Percentiles rank a stretch among this genome's conserved stretches.
Evolutionary conservation across 352 stramenopile genomes (phyloP).

Genomic region (Thraustochytrium striatum): DNA sequence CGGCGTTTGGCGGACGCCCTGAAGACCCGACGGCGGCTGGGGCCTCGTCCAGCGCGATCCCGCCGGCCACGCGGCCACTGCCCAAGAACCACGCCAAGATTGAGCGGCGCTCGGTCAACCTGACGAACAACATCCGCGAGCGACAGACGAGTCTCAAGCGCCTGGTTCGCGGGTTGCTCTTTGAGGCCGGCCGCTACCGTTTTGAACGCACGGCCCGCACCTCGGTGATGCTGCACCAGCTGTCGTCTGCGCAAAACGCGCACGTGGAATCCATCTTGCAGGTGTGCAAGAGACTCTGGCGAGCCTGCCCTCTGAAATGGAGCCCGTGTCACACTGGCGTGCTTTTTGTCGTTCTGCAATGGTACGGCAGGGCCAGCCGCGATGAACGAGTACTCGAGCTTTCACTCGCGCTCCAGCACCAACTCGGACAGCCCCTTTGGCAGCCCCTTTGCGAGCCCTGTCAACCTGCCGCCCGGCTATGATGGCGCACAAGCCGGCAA

Average conservation of each 20-base stretch:
- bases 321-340: no score
- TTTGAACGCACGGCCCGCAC: slow-evolving; percentile 30
- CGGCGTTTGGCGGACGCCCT: no score
- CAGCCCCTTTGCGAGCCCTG: no score
- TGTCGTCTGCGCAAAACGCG: neutral
- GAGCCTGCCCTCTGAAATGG: no score
- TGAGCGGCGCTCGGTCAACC: neutral
- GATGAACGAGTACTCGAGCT: no score
- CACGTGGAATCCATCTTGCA: neutral
- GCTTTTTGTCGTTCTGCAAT: no score
- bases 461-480: no score
- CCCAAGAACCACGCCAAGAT: slow-evolving; percentile 13
- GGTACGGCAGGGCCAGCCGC: no score
- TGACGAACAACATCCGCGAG: slow-evolving; percentile 10
- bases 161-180: slow-evolving; percentile 26
- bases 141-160: slow-evolving; percentile 18
- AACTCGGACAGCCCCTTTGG: no score
- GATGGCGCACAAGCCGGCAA: no score
- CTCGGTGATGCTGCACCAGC: neutral
- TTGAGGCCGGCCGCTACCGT: slow-evolving; percentile 20
- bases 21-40: neutral
- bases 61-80: neutral
- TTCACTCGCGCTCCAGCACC: no score
- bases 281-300: neutral
- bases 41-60: neutral